These are phyloP conservation scores for Drosera spatulata DNA, from an alignment of 179 eudicot species.

Conservation along the genomic window DNA sequence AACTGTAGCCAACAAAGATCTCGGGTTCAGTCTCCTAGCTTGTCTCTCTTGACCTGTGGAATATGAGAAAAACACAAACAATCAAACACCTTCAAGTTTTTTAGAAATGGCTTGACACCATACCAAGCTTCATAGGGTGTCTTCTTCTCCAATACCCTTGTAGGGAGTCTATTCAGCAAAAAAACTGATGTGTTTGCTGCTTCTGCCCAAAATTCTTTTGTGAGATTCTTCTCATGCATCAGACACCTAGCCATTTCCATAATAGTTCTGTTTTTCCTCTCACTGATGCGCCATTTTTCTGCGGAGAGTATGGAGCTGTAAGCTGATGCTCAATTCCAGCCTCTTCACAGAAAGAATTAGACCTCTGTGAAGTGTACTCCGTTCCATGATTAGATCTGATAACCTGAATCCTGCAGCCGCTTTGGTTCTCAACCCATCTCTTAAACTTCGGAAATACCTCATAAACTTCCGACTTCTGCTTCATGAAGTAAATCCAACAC, in stretches of 20 bases:
- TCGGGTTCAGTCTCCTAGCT: neutral
- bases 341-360: neutral
- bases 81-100: conserved; percentile 3
- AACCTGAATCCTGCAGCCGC: neutral
- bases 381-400: neutral
- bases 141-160: conserved; percentile 2
- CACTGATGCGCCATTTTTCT: conserved; percentile 11
- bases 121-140: conserved; percentile 10
- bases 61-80: neutral
- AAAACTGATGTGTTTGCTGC: conserved; percentile 1
- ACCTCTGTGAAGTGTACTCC: neutral
- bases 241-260: conserved; percentile 3
- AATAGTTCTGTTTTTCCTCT: conserved; percentile 1
- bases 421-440: neutral
- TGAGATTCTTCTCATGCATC: neutral
- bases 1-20: conserved; percentile 5
- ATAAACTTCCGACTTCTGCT: conserved; percentile 2
- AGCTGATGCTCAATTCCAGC: conserved; percentile 2
- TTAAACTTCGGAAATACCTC: neutral
- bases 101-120: conserved; percentile 5
- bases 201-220: conserved; percentile 4
- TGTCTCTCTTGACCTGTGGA: conserved; percentile 2
- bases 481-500: conserved; percentile 13
- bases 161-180: neutral
- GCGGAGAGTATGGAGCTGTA: conserved; percentile 3